These are phyloP conservation scores for Isoetes taiwanensis DNA, from an alignment of 75 land plant genomes.

Conservation along the genomic window DNA sequence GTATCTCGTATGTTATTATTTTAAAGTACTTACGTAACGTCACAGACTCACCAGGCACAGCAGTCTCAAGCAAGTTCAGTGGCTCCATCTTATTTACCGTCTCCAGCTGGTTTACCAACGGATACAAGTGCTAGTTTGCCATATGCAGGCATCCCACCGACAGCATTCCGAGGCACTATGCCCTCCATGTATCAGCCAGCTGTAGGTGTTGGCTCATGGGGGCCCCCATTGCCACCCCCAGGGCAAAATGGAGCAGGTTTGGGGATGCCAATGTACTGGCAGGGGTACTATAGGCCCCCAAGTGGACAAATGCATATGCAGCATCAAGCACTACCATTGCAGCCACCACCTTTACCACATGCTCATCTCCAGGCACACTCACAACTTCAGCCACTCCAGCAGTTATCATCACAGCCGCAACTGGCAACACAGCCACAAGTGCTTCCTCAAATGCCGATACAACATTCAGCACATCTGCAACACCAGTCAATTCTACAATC, in stretches of 20 bases:
- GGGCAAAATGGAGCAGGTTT: constrained; percentile 44
- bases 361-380: constrained; percentile 31
- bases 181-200: constrained; percentile 54
- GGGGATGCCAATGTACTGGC: constrained; percentile 79
- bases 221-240: constrained; percentile 37
- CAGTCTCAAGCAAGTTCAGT: constrained; percentile 29
- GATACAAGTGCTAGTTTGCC: constrained; percentile 27
- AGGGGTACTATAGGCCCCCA: constrained; percentile 48
- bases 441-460: background rate
- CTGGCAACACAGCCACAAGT: background rate
- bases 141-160: constrained; percentile 27
- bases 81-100: constrained; percentile 21
- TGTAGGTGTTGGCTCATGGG: constrained; percentile 56
- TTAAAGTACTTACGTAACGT: background rate
- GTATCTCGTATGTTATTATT: background rate
- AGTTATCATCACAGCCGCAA: constrained; percentile 12
- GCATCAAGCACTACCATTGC: constrained; percentile 43
- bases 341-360: constrained; percentile 38
- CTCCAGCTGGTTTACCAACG: constrained; percentile 15
- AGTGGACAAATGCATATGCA: constrained; percentile 33
- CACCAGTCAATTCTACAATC: background rate
- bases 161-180: constrained; percentile 30
- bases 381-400: constrained; percentile 20
- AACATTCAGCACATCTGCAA: background rate
- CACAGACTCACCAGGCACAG: constrained; percentile 30